Conservation (phyloP, 1,139 yeast genomes). For the Kodamaea sp. region DNA sequence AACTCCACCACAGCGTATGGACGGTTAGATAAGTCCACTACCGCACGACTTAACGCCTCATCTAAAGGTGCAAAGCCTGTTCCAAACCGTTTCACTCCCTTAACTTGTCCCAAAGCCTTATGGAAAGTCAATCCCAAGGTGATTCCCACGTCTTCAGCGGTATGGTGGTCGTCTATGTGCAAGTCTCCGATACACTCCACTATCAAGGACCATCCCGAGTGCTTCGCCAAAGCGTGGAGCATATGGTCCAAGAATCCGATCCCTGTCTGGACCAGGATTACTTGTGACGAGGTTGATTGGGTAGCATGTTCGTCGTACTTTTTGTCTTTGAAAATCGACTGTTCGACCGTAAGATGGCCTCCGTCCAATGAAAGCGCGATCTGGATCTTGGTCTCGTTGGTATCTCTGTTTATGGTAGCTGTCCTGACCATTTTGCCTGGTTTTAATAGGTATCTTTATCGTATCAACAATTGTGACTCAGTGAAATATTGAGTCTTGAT, state of each 20-base stretch:
- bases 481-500: too few relatives aligned
- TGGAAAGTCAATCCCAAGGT: slow-evolving; percentile 89
- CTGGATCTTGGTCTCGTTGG: slow-evolving; percentile 93
- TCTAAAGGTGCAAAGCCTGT: slow-evolving; percentile 92
- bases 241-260: slow-evolving; percentile 95
- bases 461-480: too few relatives aligned
- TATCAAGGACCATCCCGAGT: slow-evolving; percentile 91
- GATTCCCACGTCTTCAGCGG: slow-evolving; percentile 94
- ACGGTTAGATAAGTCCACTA: slow-evolving; percentile 88
- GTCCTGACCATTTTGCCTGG: slow-evolving; percentile 20
- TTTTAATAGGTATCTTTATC: too few relatives aligned
- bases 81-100: slow-evolving; percentile 94
- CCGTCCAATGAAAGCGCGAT: slow-evolving; percentile 85
- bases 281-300: slow-evolving; percentile 65
- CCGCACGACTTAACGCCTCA: slow-evolving; percentile 93
- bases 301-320: slow-evolving; percentile 53
- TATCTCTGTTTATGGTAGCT: slow-evolving; percentile 66
- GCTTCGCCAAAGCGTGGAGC: slow-evolving; percentile 96
- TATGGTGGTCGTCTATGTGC: slow-evolving; percentile 96
- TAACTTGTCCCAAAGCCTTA: slow-evolving; percentile 83
- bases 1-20: slow-evolving; percentile 90
- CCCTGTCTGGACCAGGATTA: slow-evolving; percentile 83
- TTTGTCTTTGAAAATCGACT: slow-evolving; percentile 47
- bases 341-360: slow-evolving; percentile 62
- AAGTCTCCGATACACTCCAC: slow-evolving; percentile 92